Evolutionary conservation across 169 alveolate genomes (phyloP).

Genomic region (Miamiensis avidus): DNA sequence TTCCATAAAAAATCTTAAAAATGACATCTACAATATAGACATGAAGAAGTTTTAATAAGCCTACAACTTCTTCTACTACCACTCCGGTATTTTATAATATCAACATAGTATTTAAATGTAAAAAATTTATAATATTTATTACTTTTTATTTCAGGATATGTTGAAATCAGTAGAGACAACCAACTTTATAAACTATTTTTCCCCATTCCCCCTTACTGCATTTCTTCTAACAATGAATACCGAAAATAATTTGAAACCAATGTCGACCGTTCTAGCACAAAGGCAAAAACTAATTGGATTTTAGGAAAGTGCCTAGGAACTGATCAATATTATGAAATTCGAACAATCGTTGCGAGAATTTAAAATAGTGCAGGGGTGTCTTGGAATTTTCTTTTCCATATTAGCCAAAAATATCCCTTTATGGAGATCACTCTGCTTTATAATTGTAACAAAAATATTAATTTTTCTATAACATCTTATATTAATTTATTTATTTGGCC

Average conservation of each 20-base stretch:
- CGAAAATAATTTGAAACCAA: background rate
- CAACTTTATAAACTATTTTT: constrained; percentile 3
- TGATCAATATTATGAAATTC: constrained; percentile 5
- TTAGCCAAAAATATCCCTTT: background rate
- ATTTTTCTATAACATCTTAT: background rate
- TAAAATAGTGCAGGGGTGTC: background rate
- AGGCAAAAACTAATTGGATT: constrained; percentile 1
- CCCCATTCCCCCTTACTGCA: constrained; percentile 9
- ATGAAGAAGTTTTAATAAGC: background rate
- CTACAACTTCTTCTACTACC: background rate
- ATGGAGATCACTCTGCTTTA: background rate
- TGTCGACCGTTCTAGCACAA: constrained; percentile 2
- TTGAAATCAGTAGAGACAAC: constrained; percentile 2
- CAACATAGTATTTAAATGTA: background rate
- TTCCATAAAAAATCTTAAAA: too few relatives aligned
- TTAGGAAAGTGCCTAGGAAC: background rate
- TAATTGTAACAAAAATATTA: background rate
- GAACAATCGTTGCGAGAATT: background rate
- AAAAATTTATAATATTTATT: too few relatives aligned
- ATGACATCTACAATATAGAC: background rate
- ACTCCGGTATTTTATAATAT: background rate
- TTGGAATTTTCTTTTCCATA: background rate
- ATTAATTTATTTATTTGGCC: too few relatives aligned
- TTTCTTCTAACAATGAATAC: background rate
- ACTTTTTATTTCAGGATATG: constrained; percentile 1